These are phyloP conservation scores for Kazachstania sp. DNA, from an alignment of 1,139 yeast species.

Conservation along the genomic window DNA sequence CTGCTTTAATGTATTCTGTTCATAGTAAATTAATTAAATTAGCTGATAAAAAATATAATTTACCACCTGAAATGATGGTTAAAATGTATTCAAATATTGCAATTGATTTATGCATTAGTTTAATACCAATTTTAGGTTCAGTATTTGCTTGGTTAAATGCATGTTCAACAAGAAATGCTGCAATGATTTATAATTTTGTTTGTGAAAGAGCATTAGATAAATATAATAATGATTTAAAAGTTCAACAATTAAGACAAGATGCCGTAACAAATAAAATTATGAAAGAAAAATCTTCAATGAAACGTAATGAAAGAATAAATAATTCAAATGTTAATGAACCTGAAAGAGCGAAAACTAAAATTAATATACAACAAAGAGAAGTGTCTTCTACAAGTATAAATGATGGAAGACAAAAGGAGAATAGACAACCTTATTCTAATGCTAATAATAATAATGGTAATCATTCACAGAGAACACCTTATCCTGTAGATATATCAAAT, in stretches of 20 bases:
- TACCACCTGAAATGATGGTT: slow-evolving; percentile 55
- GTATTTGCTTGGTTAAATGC: slow-evolving; percentile 72
- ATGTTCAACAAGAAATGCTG: slow-evolving; percentile 86
- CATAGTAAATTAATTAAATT: slow-evolving; percentile 57
- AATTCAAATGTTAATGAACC: not conserved
- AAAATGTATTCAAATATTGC: slow-evolving; percentile 68
- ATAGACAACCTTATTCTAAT: not conserved
- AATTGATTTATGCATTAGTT: slow-evolving; percentile 60
- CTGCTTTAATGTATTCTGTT: slow-evolving; percentile 65
- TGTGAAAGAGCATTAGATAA: slow-evolving; percentile 35
- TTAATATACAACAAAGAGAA: not conserved
- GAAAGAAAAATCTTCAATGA: not conserved
- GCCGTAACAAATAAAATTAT: not conserved
- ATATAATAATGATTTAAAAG: not conserved
- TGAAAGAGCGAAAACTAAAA: not conserved
- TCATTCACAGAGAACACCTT: not conserved
- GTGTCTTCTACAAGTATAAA: not conserved
- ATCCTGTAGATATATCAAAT: not conserved
- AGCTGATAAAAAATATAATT: slow-evolving; percentile 46
- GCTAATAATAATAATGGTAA: not conserved
- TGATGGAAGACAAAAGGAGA: not conserved
- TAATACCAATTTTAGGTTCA: slow-evolving; percentile 74
- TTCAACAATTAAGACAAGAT: not conserved
- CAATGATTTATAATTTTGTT: slow-evolving; percentile 50
- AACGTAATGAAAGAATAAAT: not conserved